phyloP scores from a whole-genome alignment of 768 basidiomycete genomes.

The Mycena albidolilacea region DNA sequence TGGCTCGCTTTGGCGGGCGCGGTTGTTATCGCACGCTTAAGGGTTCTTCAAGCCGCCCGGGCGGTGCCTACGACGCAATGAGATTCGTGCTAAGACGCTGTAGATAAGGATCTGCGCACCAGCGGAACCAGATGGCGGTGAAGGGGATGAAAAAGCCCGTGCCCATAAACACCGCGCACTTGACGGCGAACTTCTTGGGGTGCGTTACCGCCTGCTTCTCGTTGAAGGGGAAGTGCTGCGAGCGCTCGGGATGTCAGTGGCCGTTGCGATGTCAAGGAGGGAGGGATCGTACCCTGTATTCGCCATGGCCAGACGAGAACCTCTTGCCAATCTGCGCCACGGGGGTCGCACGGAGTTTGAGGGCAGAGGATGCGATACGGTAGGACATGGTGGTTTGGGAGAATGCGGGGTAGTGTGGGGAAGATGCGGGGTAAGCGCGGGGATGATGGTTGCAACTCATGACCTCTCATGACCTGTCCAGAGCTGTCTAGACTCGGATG shows the following conservation, averaged over 20 bases:
- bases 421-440: neutral
- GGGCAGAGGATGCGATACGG: constrained; percentile 34
- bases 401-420: constrained; percentile 44
- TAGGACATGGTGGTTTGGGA: constrained; percentile 30
- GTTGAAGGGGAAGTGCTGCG: constrained; percentile 39
- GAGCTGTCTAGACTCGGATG: neutral
- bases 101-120: constrained; percentile 25
- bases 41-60: constrained; percentile 38
- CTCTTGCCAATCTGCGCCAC: constrained; percentile 34
- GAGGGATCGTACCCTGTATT: constrained; percentile 32
- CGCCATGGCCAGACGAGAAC: constrained; percentile 38
- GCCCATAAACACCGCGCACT: constrained; percentile 32
- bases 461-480: constrained; percentile 32
- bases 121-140: constrained; percentile 39
- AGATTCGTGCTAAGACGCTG: neutral
- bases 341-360: constrained; percentile 27
- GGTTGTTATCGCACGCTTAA: constrained; percentile 12
- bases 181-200: constrained; percentile 27
- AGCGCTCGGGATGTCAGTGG: neutral
- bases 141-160: constrained; percentile 39
- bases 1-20: neutral
- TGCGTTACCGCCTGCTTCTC: constrained; percentile 29
- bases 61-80: constrained; percentile 25
- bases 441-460: constrained; percentile 21
- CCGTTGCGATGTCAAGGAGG: neutral